These are phyloP conservation scores for Cryphonectria japonica DNA, from an alignment of 2,329 filamentous ascomycete species.

Conservation along the genomic window DNA sequence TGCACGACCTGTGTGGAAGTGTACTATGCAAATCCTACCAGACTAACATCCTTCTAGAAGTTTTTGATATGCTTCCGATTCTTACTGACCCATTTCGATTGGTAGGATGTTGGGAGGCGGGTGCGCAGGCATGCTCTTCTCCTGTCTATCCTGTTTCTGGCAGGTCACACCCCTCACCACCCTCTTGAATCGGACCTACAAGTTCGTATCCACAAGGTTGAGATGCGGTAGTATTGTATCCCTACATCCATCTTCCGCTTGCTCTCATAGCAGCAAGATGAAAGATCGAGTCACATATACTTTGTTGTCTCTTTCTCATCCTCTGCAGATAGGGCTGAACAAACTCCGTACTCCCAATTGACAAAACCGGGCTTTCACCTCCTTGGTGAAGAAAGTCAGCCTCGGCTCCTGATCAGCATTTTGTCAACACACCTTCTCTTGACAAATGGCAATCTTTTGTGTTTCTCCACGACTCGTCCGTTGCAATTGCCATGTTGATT, in stretches of 20 bases:
- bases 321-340: background rate
- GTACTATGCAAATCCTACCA: background rate
- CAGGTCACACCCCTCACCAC: conserved; percentile 7
- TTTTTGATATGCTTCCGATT: background rate
- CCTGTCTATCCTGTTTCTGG: conserved; percentile 1
- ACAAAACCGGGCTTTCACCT: background rate
- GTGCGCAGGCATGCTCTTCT: background rate
- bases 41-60: conserved; percentile 4
- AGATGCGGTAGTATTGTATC: background rate
- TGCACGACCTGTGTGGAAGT: background rate
- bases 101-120: background rate
- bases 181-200: background rate
- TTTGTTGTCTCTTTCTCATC: background rate
- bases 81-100: background rate
- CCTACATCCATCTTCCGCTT: background rate
- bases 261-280: background rate
- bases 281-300: background rate
- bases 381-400: background rate
- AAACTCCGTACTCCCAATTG: background rate
- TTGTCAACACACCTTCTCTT: background rate
- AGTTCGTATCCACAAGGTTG: background rate
- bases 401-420: background rate
- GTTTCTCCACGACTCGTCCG: background rate
- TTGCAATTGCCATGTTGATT: background rate
- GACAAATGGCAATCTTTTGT: background rate